phyloP scores from a whole-genome alignment of 805 yeast species.

The Candida xiaguanensis region DNA sequence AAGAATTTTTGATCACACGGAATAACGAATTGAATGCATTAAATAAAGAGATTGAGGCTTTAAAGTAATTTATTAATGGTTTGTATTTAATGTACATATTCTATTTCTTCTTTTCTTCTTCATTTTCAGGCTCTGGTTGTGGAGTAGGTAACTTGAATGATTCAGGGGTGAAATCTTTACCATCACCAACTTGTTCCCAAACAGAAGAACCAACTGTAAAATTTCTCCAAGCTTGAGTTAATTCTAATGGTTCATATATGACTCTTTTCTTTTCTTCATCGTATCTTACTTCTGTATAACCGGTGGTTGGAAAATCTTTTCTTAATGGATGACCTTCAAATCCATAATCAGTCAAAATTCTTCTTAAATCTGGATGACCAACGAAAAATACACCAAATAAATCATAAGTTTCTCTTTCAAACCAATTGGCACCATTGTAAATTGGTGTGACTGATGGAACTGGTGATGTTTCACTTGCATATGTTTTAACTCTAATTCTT shows the following conservation, averaged over 20 bases:
- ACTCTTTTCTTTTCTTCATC: slow-evolving; percentile 89
- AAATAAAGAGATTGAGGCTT: slow-evolving; percentile 35
- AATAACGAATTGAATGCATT: slow-evolving; percentile 55
- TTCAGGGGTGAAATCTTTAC: slow-evolving; percentile 78
- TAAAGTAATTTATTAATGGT: slow-evolving; percentile 9
- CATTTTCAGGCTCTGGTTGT: slow-evolving; percentile 59
- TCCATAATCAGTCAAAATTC: slow-evolving; percentile 89
- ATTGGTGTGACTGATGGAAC: slow-evolving; percentile 76
- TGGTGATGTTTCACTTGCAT: slow-evolving; percentile 76
- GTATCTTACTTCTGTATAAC: slow-evolving; percentile 85
- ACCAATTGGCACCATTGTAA: slow-evolving; percentile 84
- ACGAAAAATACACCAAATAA: slow-evolving; percentile 84
- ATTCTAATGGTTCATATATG: slow-evolving; percentile 84
- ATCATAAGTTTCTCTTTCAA: slow-evolving; percentile 85
- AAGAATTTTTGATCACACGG: slow-evolving; percentile 62
- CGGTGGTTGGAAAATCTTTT: slow-evolving; percentile 90
- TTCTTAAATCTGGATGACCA: slow-evolving; percentile 84
- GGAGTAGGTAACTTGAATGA: slow-evolving; percentile 80
- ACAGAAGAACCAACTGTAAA: slow-evolving; percentile 84
- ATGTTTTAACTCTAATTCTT: slow-evolving; percentile 83
- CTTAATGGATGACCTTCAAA: slow-evolving; percentile 90
- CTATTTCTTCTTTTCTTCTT: slow-evolving; percentile 29
- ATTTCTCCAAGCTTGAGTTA: slow-evolving; percentile 90
- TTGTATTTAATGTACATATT: slow-evolving; percentile 1
- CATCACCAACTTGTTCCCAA: slow-evolving; percentile 91